Conservation (phyloP, 208 protist genomes). For the Zelonia costaricensis region DNA sequence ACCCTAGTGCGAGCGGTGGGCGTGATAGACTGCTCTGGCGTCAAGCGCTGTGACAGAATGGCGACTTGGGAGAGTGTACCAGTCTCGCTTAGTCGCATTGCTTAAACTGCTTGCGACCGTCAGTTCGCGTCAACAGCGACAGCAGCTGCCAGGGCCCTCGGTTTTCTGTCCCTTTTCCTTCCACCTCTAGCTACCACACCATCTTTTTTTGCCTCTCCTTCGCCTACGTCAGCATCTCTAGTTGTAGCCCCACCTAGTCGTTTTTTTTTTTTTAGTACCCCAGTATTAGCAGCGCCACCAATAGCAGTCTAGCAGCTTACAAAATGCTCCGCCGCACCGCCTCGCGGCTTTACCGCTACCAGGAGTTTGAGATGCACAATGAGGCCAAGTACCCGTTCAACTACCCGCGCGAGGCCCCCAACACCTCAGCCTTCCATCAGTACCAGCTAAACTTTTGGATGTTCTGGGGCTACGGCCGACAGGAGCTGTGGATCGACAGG, state of each 20-base stretch:
- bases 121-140: too few relatives aligned
- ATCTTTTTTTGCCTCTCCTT: not conserved
- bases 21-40: too few relatives aligned
- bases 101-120: too few relatives aligned
- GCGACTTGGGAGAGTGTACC: too few relatives aligned
- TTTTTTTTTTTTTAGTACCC: constrained; percentile 10
- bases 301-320: constrained; percentile 1
- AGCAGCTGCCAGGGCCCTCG: too few relatives aligned
- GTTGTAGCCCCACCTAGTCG: not conserved
- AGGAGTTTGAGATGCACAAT: constrained; percentile 91
- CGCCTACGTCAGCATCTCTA: too few relatives aligned
- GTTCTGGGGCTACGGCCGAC: constrained; percentile 84
- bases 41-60: too few relatives aligned
- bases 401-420: constrained; percentile 84
- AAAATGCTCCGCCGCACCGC: constrained; percentile 63
- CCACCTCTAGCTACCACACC: too few relatives aligned
- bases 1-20: too few relatives aligned
- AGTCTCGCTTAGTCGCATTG: too few relatives aligned
- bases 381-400: constrained; percentile 84
- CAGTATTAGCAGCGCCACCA: not conserved
- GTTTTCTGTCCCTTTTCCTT: too few relatives aligned
- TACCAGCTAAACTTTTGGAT: constrained; percentile 91
- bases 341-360: constrained; percentile 70
- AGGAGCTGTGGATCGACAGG: constrained; percentile 86
- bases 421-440: constrained; percentile 87